Evolutionary conservation across 352 stramenopile genomes (phyloP).

Genomic region (Globisporangium perplexum): DNA sequence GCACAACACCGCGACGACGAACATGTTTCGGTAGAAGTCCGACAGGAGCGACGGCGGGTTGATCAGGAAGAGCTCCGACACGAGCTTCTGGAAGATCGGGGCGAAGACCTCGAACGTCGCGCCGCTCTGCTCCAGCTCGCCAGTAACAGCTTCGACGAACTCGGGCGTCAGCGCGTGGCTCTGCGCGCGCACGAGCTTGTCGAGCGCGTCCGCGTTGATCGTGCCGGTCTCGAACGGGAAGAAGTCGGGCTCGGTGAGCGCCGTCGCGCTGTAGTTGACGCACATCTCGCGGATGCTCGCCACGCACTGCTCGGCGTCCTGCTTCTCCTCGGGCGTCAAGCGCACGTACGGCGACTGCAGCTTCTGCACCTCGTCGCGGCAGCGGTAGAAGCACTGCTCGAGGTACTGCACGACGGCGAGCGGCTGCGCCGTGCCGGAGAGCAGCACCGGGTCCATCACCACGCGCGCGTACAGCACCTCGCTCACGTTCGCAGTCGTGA

Average conservation of each 20-base stretch:
- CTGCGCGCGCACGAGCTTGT: conserved; percentile 61
- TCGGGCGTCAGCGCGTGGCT: conserved; percentile 44
- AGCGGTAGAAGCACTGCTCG: conserved; percentile 71
- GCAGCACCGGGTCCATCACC: conserved; percentile 40
- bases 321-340: conserved; percentile 39
- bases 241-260: conserved; percentile 80
- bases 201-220: conserved; percentile 62
- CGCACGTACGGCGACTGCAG: conserved; percentile 59
- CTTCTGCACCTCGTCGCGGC: conserved; percentile 61
- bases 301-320: conserved; percentile 43
- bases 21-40: conserved; percentile 76
- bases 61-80: conserved; percentile 75
- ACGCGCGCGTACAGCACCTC: conserved; percentile 75
- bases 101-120: conserved; percentile 50
- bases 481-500: conserved; percentile 38
- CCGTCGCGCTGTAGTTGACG: conserved; percentile 82
- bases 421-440: conserved; percentile 44
- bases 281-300: conserved; percentile 64
- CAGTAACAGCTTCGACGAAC: conserved; percentile 49
- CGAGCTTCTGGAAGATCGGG: conserved; percentile 76
- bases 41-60: conserved; percentile 71
- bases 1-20: conserved; percentile 49
- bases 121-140: conserved; percentile 44
- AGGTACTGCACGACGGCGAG: conserved; percentile 63
- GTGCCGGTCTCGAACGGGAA: conserved; percentile 67